These are phyloP conservation scores for Penicillium fuscoglaucum DNA, from an alignment of 2,329 filamentous ascomycete genomes.

Conservation along the genomic window DNA sequence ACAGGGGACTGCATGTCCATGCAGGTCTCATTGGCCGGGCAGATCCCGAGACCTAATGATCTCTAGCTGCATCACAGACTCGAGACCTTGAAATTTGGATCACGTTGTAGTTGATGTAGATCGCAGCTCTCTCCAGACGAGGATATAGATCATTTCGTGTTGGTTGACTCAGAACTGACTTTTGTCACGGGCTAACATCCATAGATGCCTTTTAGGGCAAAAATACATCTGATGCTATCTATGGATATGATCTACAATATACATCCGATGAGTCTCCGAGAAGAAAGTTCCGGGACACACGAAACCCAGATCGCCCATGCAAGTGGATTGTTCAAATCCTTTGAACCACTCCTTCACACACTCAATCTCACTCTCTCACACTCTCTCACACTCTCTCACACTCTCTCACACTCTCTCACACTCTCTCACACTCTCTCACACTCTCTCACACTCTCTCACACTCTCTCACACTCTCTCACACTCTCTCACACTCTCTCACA, in stretches of 20 bases:
- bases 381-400: no score
- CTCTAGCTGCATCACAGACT: background rate
- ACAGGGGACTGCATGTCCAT: background rate
- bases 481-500: no score
- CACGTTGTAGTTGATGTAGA: background rate
- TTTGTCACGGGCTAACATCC: background rate
- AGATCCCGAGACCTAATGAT: background rate
- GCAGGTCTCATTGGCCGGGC: slow-evolving; percentile 1
- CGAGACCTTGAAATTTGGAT: background rate
- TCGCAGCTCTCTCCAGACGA: background rate
- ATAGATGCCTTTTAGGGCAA: background rate
- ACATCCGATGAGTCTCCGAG: background rate
- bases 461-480: no score
- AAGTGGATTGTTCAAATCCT: background rate
- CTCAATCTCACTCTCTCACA: background rate
- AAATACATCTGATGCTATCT: background rate
- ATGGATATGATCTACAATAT: background rate
- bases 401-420: no score
- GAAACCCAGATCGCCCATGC: background rate
- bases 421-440: no score
- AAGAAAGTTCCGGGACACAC: background rate
- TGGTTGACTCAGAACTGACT: background rate
- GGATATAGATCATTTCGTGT: background rate
- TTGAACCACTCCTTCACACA: background rate
- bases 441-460: no score